phyloP scores from a whole-genome alignment of 179 eudicot genomes.

The Monotropa hypopitys region DNA sequence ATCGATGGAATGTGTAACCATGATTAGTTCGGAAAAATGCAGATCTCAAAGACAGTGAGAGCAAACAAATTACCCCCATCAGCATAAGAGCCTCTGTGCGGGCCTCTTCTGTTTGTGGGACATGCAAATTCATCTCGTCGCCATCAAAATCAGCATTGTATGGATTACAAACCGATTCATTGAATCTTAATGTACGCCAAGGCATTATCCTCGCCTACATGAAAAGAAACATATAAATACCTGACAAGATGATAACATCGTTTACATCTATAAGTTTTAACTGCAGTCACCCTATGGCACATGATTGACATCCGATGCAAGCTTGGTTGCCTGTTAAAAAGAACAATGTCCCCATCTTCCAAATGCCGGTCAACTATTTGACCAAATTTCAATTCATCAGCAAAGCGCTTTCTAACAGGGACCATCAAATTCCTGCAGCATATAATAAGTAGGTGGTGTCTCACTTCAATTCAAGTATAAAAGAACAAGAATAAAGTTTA shows the following conservation, averaged over 20 bases:
- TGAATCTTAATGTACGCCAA: constrained; percentile 96
- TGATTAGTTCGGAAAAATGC: neutral
- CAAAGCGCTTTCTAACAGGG: constrained; percentile 52
- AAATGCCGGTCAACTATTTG: constrained; percentile 74
- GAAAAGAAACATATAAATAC: neutral
- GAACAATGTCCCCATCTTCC: constrained; percentile 90
- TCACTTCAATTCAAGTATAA: neutral
- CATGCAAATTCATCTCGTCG: constrained; percentile 99
- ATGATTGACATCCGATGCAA: constrained; percentile 98
- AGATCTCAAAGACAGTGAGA: neutral
- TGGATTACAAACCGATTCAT: constrained; percentile 98
- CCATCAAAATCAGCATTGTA: constrained; percentile 99
- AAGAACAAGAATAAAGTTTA: neutral
- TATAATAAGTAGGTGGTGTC: neutral
- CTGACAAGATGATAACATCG: neutral
- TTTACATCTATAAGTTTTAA: neutral
- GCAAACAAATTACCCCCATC: constrained; percentile 66
- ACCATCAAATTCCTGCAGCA: constrained; percentile 55
- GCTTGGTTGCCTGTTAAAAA: constrained; percentile 96
- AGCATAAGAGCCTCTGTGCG: constrained; percentile 81
- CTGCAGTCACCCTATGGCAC: constrained; percentile 70
- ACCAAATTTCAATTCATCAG: constrained; percentile 84
- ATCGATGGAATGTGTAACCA: neutral
- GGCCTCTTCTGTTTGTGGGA: constrained; percentile 98
- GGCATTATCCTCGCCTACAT: constrained; percentile 95